Evolutionary conservation across 495 filamentous ascomycete genomes (phyloP), one percentile per base, ranked within the genome.

Genomic region (Tuber calosporum): DNA sequence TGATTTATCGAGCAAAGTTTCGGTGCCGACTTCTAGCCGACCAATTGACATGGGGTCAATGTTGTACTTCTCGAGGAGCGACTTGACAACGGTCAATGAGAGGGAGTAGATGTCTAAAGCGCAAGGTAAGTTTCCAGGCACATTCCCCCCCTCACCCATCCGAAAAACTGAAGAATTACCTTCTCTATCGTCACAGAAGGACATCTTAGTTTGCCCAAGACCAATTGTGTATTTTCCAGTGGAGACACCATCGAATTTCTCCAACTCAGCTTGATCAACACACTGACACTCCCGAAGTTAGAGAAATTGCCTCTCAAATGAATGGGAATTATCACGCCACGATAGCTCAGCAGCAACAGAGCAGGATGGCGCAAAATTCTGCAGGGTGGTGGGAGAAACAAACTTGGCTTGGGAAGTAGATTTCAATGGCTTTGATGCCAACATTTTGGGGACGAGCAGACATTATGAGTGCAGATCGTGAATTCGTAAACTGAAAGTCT

Each of bases 401-500:
- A 85, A 97, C 95, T 89, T 97, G 95, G 83, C 88, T 92, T 71
- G 95, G 95, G 83, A 96, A 96, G 85, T 99, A 99, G 83, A 99
- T 90, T 86, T 98, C 95, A 84, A 99, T 95, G 93, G 92, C 95
- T 88, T 98, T 99, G 84, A 99, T 97, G 88, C 95, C 95, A 82
- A 99, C 92, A 85, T 97, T 98, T 84, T 94, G 90, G 73, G 95
- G 92, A 83, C 93, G 92, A 77, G 92, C 81, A 81, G 92, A 89
- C 95, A 97, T 98, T 79, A 78, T 90, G 37, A 40, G 73, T 74
- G 26, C 37, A 58, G 40, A 74, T 70, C 66, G 48, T 73, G 62
- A 73, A 36, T 42, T 74, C 68, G 76, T 73, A 77, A 73, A 73
- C 75, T 74, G 48, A 69, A 53, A 72, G 71, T 74, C 74, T 78